Conservation (phyloP, 768 basidiomycete genomes). For the Pisolithus marmoratus region DNA sequence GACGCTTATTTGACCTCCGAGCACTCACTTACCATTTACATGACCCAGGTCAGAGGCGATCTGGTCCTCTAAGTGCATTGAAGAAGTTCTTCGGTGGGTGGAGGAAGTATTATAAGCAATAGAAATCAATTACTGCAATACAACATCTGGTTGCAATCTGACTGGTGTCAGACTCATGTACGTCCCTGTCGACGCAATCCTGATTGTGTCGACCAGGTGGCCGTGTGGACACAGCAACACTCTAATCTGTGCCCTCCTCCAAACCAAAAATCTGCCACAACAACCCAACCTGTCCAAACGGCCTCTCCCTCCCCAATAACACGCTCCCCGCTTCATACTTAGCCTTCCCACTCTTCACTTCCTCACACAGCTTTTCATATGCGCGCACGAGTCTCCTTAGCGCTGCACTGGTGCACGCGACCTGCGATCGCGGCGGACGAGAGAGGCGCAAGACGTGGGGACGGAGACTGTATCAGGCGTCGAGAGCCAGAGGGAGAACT, state of each 20-base stretch:
- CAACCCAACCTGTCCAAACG: conserved; percentile 72
- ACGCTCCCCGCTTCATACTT: conserved; percentile 90
- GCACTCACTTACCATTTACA: no score
- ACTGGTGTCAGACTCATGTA: no score
- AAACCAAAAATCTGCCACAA: conserved; percentile 77
- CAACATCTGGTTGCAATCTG: no score
- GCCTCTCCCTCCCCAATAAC: conserved; percentile 73
- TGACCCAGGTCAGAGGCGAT: no score
- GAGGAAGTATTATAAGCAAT: no score
- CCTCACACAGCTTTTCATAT: conserved; percentile 71
- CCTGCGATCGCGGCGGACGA: conserved; percentile 59
- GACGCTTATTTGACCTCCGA: no score
- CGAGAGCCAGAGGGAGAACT: conserved; percentile 84
- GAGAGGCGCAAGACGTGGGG: conserved; percentile 72
- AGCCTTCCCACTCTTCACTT: conserved; percentile 53
- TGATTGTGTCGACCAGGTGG: no score
- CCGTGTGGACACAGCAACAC: no score
- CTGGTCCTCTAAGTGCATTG: no score
- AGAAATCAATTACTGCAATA: no score
- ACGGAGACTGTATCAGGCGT: conserved; percentile 74
- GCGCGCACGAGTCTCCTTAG: conserved; percentile 60
- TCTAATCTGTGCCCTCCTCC: conserved; percentile 8
- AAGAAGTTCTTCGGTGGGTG: no score
- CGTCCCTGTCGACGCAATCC: no score
- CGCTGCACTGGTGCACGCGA: conserved; percentile 71